These are phyloP conservation scores for Gossypioides kirkii DNA, from an alignment of 345 rosid species.

Conservation along the genomic window DNA sequence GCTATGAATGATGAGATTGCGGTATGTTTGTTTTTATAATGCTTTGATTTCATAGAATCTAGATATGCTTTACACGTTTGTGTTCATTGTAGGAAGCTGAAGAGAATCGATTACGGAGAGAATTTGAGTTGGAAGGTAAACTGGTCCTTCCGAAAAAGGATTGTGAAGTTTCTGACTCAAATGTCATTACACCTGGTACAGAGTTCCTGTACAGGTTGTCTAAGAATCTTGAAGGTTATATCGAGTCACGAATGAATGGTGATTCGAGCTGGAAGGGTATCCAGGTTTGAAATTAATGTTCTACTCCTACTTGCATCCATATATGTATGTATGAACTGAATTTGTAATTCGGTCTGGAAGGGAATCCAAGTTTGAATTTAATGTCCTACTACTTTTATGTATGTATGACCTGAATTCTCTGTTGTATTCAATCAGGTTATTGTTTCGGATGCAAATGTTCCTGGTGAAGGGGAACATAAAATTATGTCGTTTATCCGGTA, in stretches of 20 bases:
- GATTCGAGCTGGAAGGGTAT: slow-evolving; percentile 24
- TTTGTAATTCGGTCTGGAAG: no score
- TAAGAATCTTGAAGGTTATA: slow-evolving; percentile 15
- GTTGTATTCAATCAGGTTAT: slow-evolving; percentile 16
- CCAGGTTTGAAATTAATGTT: slow-evolving; percentile 11
- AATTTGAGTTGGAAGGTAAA: slow-evolving; percentile 27
- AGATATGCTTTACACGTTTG: no score
- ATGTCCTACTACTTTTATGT: no score
- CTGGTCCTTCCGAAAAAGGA: slow-evolving; percentile 17
- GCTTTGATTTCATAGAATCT: no score
- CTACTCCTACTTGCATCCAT: background rate
- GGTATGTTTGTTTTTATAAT: slow-evolving; percentile 13
- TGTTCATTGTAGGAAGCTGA: slow-evolving; percentile 12
- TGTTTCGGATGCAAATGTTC: slow-evolving; percentile 32
- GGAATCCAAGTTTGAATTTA: no score
- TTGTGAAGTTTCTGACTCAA: slow-evolving; percentile 18
- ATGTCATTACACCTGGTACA: slow-evolving; percentile 26
- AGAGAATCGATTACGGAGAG: slow-evolving; percentile 14
- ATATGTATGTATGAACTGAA: background rate
- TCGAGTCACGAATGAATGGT: background rate
- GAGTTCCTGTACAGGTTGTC: slow-evolving; percentile 21
- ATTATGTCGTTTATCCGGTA: slow-evolving; percentile 23
- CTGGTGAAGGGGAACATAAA: slow-evolving; percentile 37
- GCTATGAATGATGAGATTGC: slow-evolving; percentile 17
- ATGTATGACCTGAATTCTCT: no score